Conservation (phyloP, 116 monocot species). For the Phalaenopsis hybrid region DNA sequence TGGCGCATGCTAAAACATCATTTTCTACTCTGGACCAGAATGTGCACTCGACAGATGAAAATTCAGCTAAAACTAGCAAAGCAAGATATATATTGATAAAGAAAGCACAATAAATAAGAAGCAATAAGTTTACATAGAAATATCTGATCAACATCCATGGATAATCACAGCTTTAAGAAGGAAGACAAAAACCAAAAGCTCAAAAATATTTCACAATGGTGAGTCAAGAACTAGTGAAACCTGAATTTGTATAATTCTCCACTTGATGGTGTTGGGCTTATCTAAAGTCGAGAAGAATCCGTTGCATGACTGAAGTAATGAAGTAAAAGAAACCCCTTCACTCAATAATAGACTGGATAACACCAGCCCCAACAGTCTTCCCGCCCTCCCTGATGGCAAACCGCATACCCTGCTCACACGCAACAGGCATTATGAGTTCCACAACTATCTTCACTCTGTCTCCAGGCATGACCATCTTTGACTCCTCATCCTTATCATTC, state of each 20-base stretch:
- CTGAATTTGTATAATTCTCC: not conserved
- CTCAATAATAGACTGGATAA: slow-evolving; percentile 67
- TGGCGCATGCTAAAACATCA: not conserved
- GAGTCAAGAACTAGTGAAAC: not conserved
- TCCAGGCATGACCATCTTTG: slow-evolving; percentile 93
- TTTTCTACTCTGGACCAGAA: not conserved
- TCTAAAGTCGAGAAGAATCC: not conserved
- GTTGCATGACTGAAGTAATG: not conserved
- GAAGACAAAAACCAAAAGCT: not conserved
- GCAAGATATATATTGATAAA: not conserved
- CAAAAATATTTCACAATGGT: not conserved
- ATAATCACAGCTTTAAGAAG: not conserved
- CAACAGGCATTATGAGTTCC: slow-evolving; percentile 76
- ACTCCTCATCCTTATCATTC: slow-evolving; percentile 85
- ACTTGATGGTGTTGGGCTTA: not conserved
- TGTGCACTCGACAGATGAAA: not conserved
- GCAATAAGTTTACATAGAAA: not conserved
- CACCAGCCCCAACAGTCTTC: slow-evolving; percentile 87
- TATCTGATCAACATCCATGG: not conserved
- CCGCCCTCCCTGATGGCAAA: slow-evolving; percentile 91
- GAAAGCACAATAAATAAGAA: not conserved
- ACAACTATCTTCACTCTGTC: slow-evolving; percentile 84
- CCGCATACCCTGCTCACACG: slow-evolving; percentile 90
- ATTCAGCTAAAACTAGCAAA: not conserved
- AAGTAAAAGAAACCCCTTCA: slow-evolving; percentile 12